Percentiles rank a stretch among this genome's conserved stretches.
phyloP scores from a whole-genome alignment of 1,139 yeast genomes.

The Saccharomyces hybrid region DNA sequence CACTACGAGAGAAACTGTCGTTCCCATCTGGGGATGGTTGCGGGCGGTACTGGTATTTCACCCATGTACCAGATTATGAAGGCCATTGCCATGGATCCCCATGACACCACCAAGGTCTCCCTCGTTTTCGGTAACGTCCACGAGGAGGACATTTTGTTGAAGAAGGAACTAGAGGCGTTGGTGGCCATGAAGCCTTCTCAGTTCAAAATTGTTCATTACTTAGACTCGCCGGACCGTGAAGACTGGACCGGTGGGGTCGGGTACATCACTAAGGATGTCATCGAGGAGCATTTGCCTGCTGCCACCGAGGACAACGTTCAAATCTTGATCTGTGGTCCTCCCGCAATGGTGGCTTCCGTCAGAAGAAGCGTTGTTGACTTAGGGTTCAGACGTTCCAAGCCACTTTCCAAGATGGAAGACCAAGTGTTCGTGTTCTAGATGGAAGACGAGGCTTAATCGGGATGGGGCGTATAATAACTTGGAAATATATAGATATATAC shows the following conservation, averaged over 20 bases:
- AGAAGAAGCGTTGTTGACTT: slow-evolving; percentile 73
- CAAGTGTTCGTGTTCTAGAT: slow-evolving; percentile 77
- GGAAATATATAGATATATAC: background rate
- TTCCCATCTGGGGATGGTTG: slow-evolving; percentile 56
- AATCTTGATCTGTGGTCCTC: slow-evolving; percentile 90
- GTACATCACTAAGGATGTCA: slow-evolving; percentile 69
- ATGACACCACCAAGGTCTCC: slow-evolving; percentile 61
- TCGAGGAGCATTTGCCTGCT: slow-evolving; percentile 59
- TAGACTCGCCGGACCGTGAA: slow-evolving; percentile 50
- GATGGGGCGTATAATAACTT: background rate
- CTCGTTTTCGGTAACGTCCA: slow-evolving; percentile 69
- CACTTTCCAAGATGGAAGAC: slow-evolving; percentile 86
- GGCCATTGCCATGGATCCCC: slow-evolving; percentile 57
- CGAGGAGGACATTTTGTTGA: slow-evolving; percentile 70
- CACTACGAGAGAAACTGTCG: slow-evolving; percentile 61
- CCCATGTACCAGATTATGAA: slow-evolving; percentile 88
- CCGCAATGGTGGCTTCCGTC: slow-evolving; percentile 71
- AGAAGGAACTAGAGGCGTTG: slow-evolving; percentile 68
- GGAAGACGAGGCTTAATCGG: background rate
- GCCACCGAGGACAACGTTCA: slow-evolving; percentile 43
- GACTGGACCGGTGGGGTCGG: slow-evolving; percentile 81
- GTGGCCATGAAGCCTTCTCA: slow-evolving; percentile 56
- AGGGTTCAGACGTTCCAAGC: slow-evolving; percentile 82
- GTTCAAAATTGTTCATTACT: slow-evolving; percentile 64
- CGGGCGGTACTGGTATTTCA: slow-evolving; percentile 85